Percentiles rank a stretch among this genome's conserved stretches.
Conservation (phyloP, 2,329 filamentous ascomycete species). For the Fusarium piperis region DNA sequence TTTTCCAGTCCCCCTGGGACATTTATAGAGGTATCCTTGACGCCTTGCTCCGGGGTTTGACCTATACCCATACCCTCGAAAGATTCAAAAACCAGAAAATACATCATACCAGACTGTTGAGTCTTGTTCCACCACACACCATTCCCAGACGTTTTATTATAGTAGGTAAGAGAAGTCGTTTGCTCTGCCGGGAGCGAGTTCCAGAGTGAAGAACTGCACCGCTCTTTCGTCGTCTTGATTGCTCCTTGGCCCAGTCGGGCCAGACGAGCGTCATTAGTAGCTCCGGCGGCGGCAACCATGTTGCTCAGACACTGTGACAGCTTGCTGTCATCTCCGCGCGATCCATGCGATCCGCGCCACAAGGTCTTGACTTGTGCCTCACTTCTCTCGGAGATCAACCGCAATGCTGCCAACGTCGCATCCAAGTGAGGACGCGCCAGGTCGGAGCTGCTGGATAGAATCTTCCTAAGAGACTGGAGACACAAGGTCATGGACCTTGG, state of each 20-base stretch:
- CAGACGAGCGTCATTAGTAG: conserved; percentile 59
- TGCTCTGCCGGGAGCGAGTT: conserved; percentile 31
- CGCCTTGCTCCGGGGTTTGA: conserved; percentile 26
- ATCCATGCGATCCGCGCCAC: conserved; percentile 46
- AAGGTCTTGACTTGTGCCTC: conserved; percentile 56
- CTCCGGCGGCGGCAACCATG: conserved; percentile 58
- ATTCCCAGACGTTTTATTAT: conserved; percentile 9
- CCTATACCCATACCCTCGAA: conserved; percentile 3
- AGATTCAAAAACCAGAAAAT: conserved; percentile 17
- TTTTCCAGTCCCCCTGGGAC: conserved; percentile 31
- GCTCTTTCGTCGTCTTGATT: conserved; percentile 44
- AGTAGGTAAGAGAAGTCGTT: conserved; percentile 32
- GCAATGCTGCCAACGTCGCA: conserved; percentile 79
- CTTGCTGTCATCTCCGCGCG: conserved; percentile 50
- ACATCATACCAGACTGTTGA: conserved; percentile 29
- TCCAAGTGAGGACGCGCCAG: conserved; percentile 78
- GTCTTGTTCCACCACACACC: conserved; percentile 22
- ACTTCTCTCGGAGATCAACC: conserved; percentile 71
- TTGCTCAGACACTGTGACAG: conserved; percentile 51
- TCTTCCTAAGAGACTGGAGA: conserved; percentile 69
- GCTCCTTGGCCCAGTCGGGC: conserved; percentile 56
- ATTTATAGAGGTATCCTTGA: conserved; percentile 27
- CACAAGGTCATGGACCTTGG: conserved; percentile 66
- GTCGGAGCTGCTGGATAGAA: conserved; percentile 77
- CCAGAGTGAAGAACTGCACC: conserved; percentile 34